Evolutionary conservation across 352 stramenopile genomes (phyloP).

Genomic region (Globisporangium cederbergense): DNA sequence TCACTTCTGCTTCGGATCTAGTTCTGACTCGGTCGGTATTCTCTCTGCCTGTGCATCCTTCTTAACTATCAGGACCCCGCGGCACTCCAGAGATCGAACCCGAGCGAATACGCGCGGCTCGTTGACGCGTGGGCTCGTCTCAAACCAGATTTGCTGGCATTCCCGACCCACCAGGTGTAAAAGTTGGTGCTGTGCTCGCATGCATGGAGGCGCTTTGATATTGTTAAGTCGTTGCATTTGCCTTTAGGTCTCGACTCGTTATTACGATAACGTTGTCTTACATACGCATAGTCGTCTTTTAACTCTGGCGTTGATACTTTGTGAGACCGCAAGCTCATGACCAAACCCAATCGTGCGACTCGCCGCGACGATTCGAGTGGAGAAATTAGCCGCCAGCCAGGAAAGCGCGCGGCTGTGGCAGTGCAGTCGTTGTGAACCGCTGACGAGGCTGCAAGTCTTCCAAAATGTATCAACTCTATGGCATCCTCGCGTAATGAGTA

Average conservation of each 20-base stretch:
- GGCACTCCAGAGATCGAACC: constrained; percentile 64
- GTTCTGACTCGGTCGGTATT: neutral
- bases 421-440: no score
- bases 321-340: no score
- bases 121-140: constrained; percentile 66
- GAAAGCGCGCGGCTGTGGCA: no score
- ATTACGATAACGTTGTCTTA: neutral
- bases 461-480: no score
- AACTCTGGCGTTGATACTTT: no score
- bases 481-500: no score
- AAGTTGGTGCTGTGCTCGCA: neutral
- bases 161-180: constrained; percentile 5
- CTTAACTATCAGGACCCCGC: constrained; percentile 46
- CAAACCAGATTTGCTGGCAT: constrained; percentile 61
- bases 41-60: neutral
- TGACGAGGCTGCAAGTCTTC: no score
- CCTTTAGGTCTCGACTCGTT: neutral
- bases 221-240: neutral
- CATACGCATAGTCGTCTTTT: neutral
- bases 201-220: neutral
- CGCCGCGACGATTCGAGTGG: no score
- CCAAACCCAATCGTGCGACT: no score
- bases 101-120: constrained; percentile 66
- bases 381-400: no score
- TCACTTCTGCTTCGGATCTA: neutral